Base-by-base conservation (phyloP, 805 yeast genomes). In the Candida anglica region DNA sequence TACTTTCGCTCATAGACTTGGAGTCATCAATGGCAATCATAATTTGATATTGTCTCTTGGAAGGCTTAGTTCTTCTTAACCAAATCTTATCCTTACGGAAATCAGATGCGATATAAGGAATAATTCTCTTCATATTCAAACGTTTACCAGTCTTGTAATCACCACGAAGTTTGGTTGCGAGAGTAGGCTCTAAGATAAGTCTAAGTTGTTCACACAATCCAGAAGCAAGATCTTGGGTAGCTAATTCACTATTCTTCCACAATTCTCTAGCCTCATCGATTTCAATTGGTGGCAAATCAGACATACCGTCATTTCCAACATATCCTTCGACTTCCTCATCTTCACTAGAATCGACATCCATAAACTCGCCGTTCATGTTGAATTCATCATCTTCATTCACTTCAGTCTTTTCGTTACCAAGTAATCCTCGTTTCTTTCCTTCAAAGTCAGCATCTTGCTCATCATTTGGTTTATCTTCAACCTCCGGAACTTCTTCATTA, bases 1-100 rank as follows among this genome's bases (percentile, higher is more conserved):
- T 79, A 16, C 96, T 83, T 58, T 91, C 98, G 37, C 89, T 79
- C 99, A 93, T 93, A 1, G 98, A 91, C 58, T 86, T 88, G 19
- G 98, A 93, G 56, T 93, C 96, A 65, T 93, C 99, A 30, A 93
- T 84, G 1, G 98, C 89, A 44, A 93, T 84, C 96, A 94, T 86
- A 42, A 93, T 86, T 66, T 93, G 98, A 58, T 93, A 93, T 56
- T 89, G 93, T 51, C 99, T 80, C 67, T 93, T 93, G 46, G 95
- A 85, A 37, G 99, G 99, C 55, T 93, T 91, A 5, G 97, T 88
- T 60, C 99, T 78, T 56, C 96, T 78, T 63, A 93, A 73, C 99
- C 99, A 93, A 38, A 93, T 93, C 69, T 93, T 93, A 59, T 93
- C 99, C 58, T 93, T 93, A 52, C 95, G 80, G 76, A 87, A 93